These are phyloP conservation scores for Yamadazyma scolyti DNA, from an alignment of 805 yeast species.

Conservation along the genomic window DNA sequence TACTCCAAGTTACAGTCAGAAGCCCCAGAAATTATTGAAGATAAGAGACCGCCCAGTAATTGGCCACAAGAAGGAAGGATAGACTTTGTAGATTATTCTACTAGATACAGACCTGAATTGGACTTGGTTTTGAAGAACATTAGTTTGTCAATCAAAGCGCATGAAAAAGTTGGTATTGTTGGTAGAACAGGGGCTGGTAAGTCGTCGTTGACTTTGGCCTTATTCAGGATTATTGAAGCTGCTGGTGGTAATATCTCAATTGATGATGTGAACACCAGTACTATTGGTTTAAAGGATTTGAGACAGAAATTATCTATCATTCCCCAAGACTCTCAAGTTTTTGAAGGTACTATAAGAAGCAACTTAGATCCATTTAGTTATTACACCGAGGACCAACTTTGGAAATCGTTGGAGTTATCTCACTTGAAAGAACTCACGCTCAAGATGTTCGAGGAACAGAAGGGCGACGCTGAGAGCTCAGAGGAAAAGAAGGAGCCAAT, in stretches of 20 bases:
- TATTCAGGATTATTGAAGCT: constrained; percentile 40
- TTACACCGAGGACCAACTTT: constrained; percentile 33
- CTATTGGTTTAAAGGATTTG: constrained; percentile 37
- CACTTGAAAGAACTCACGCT: constrained; percentile 38
- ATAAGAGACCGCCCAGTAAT: constrained; percentile 50
- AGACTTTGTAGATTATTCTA: constrained; percentile 32
- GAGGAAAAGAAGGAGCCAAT: constrained; percentile 18
- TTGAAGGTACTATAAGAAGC: constrained; percentile 37
- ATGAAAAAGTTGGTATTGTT: constrained; percentile 40
- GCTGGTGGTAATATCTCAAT: constrained; percentile 30
- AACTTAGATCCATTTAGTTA: constrained; percentile 38
- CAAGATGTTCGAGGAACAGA: constrained; percentile 30
- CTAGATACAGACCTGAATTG: constrained; percentile 41
- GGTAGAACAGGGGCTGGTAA: constrained; percentile 48
- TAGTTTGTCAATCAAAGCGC: constrained; percentile 29
- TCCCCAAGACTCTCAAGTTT: constrained; percentile 44
- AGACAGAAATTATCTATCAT: constrained; percentile 38
- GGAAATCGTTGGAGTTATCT: constrained; percentile 39
- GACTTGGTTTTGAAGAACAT: constrained; percentile 39
- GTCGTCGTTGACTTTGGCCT: constrained; percentile 40
- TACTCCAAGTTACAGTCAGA: constrained; percentile 75
- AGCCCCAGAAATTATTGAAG: constrained; percentile 69
- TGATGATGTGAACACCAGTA: constrained; percentile 28
- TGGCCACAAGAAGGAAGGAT: constrained; percentile 40
- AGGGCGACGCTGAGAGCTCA: constrained; percentile 23